These are phyloP conservation scores for Breynia disticha DNA, from an alignment of 441 rosid species.

Conservation along the genomic window DNA sequence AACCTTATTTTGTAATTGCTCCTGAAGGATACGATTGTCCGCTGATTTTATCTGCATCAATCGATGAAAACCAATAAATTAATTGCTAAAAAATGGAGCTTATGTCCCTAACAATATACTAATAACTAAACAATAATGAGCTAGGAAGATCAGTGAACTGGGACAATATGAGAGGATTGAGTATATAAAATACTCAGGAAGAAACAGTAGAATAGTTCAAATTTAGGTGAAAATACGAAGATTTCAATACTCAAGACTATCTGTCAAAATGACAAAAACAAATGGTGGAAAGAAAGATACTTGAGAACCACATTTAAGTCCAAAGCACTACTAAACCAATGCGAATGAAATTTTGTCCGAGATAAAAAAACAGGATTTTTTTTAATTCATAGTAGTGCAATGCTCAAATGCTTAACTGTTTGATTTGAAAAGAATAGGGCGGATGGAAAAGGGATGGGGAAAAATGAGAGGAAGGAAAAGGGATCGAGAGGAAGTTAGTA, in stretches of 20 bases:
- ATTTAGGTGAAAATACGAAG: no score
- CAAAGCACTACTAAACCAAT: no score
- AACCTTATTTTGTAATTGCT: constrained; percentile 85
- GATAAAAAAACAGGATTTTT: no score
- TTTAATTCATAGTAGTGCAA: no score
- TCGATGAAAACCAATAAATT: constrained; percentile 18
- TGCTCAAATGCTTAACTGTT: no score
- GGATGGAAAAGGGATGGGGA: not conserved
- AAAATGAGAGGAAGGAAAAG: not conserved
- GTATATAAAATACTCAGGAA: no score
- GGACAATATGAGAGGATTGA: not conserved
- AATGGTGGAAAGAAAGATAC: no score
- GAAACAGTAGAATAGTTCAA: no score
- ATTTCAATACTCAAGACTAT: not conserved
- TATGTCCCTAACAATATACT: not conserved
- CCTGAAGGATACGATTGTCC: constrained; percentile 88
- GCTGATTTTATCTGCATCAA: constrained; percentile 76
- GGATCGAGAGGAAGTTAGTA: no score
- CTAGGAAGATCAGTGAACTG: not conserved
- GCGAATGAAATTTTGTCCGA: no score
- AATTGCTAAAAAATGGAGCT: constrained; percentile 9
- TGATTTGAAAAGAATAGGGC: not conserved
- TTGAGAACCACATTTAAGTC: not conserved
- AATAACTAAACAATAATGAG: not conserved
- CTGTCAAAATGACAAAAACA: no score